Evolutionary conservation across 2,329 filamentous ascomycete species (phyloP), one percentile per base, ranked within the genome.

Genomic region (Colletotrichum sp.): DNA sequence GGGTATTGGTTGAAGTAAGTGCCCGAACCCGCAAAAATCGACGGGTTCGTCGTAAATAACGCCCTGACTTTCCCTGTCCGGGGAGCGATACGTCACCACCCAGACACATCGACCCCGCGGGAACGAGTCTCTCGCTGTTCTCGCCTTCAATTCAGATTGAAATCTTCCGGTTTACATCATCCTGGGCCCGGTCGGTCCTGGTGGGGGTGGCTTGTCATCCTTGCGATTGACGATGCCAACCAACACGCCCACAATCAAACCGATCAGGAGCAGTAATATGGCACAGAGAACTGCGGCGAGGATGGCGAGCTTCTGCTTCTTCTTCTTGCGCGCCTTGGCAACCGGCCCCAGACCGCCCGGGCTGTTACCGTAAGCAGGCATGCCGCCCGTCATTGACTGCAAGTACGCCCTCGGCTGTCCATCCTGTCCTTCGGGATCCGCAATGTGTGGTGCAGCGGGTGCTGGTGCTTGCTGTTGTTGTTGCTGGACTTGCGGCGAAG

Each of bases 191-290:
- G 52, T 69, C 22, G 61, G 61, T 16, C 58, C 60, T 8, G 39
- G 52, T n/a, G 71, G 71, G 25, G 64, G 56, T 32, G 34, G 58
- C 66, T 52, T 70, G n/a, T 76, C 61, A 34, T 70, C 58, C 28
- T 69, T 66, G 13, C 32, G 43, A 34, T 75, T 77, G 22, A 77
- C 48, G 8, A 78, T 66, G 60, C 75, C 76, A 6, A 78, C 43
- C 27, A 69, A 43, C 5, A 78, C 60, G n/a, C 77, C 77, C 39
- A 78, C 66, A 25, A 76, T 68, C 56, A 78, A 18, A 6, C 67
- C 74, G n/a, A 78, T 60, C 25, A 78, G 71, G 36, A 78, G 67
- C 64, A 77, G 18, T 28, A 78, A 18, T 8, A 74, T 70, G 30
- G 70, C 55, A 56, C 77, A 75, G 18, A 75, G 70, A 9, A 70